Evolutionary conservation across 139 green algal species (phyloP).

Genomic region (Haematococcus sp.): DNA sequence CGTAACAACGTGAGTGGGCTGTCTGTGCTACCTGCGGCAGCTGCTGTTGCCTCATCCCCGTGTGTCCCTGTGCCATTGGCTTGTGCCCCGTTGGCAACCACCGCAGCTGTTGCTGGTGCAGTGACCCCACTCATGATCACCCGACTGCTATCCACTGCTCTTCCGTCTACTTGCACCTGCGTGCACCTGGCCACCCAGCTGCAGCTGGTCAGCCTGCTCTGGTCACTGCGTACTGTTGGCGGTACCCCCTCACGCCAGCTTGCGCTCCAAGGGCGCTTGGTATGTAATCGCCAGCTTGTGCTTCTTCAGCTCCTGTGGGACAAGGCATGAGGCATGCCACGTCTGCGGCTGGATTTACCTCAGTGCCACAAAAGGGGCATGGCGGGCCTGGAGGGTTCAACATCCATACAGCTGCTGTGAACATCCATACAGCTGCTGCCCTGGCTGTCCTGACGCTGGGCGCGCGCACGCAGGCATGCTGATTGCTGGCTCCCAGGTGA

Average conservation of each 20-base stretch:
- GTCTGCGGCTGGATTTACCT: background rate
- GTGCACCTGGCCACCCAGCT: background rate
- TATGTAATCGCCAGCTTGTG: conserved; percentile 33
- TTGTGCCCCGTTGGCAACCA: background rate
- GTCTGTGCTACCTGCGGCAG: too few species aligned
- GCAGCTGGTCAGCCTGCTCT: background rate
- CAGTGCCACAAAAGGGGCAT: background rate
- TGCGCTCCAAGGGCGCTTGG: conserved; percentile 10
- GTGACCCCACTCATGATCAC: too few species aligned
- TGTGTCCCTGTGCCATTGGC: background rate
- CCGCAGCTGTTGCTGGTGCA: too few species aligned
- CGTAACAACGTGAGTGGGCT: background rate
- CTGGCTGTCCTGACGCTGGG: too few species aligned
- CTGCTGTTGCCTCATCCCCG: background rate
- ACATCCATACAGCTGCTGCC: too few species aligned
- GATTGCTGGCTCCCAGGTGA: too few species aligned
- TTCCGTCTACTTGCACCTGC: background rate
- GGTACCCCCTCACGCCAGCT: background rate
- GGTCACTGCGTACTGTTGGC: background rate
- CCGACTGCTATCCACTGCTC: too few species aligned
- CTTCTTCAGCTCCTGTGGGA: conserved; percentile 18
- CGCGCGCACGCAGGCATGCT: too few species aligned
- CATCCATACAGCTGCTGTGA: too few species aligned
- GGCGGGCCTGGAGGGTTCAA: background rate
- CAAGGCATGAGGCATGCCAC: background rate